These are phyloP conservation scores for Apiosordaria backusii DNA, from an alignment of 495 filamentous ascomycete genomes.

Conservation along the genomic window DNA sequence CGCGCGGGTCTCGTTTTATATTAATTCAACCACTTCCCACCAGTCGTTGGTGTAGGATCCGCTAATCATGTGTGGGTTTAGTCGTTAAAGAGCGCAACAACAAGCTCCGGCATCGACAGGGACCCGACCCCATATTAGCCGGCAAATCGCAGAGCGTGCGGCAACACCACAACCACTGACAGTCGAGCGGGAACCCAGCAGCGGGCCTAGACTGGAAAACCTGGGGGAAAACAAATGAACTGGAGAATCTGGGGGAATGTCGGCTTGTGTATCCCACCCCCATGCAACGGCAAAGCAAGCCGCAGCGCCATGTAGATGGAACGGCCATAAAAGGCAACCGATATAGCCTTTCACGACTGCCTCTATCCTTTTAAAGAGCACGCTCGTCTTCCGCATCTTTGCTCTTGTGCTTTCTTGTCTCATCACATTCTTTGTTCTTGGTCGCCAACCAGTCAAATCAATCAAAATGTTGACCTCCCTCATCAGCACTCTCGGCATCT, in stretches of 20 bases:
- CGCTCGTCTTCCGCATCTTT: background rate
- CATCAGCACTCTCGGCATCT: conserved; percentile 23
- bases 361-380: background rate
- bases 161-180: background rate
- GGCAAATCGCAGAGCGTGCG: background rate
- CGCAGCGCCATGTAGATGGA: conserved; percentile 2
- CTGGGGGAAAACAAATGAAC: background rate
- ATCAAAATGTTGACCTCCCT: conserved; percentile 27
- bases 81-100: conserved; percentile 1
- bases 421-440: background rate
- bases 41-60: background rate
- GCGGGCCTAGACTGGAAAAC: conserved; percentile 7
- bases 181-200: conserved; percentile 1
- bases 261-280: conserved; percentile 6
- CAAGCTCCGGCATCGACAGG: conserved; percentile 1
- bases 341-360: background rate
- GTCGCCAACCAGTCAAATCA: background rate
- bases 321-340: background rate
- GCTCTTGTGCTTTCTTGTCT: background rate
- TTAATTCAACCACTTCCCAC: conserved; percentile 1
- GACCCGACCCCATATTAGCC: conserved; percentile 6
- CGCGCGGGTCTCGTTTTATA: background rate
- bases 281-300: background rate
- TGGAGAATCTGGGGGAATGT: conserved; percentile 1
- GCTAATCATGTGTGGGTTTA: conserved; percentile 1